Evolutionary conservation across 2,329 filamentous ascomycete genomes (phyloP).

Genomic region (Phyllosticta citribraziliensis): DNA sequence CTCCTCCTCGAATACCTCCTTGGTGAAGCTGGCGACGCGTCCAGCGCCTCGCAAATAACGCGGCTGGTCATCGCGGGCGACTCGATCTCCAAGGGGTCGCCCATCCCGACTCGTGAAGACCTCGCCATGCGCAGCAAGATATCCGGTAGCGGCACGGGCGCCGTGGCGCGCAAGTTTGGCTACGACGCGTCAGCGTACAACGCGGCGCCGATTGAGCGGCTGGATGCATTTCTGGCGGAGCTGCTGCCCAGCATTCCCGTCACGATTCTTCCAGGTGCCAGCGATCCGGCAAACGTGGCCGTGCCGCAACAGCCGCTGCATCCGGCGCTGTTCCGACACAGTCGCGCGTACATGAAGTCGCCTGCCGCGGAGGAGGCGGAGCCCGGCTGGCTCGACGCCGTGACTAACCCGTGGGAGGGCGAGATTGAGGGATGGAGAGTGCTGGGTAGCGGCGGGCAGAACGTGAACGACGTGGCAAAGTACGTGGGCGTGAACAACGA

Average conservation of each 20-base stretch:
- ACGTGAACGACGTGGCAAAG: constrained; percentile 85
- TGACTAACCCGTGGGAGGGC: constrained; percentile 89
- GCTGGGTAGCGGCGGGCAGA: constrained; percentile 81
- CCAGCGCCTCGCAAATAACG: constrained; percentile 54
- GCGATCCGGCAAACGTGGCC: constrained; percentile 80
- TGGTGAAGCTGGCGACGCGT: constrained; percentile 64
- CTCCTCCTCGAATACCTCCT: constrained; percentile 80
- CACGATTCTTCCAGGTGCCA: constrained; percentile 74
- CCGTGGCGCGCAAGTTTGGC: constrained; percentile 68
- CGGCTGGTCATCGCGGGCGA: constrained; percentile 88
- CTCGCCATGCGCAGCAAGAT: constrained; percentile 38
- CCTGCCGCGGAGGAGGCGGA: constrained; percentile 29
- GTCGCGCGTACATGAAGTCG: constrained; percentile 55
- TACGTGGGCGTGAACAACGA: constrained; percentile 59
- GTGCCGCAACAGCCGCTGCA: constrained; percentile 92
- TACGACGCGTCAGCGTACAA: constrained; percentile 90
- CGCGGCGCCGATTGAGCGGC: constrained; percentile 66
- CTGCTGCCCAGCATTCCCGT: constrained; percentile 80
- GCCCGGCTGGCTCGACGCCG: constrained; percentile 70
- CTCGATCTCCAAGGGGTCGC: constrained; percentile 52
- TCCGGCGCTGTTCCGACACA: constrained; percentile 74
- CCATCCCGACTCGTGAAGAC: constrained; percentile 38
- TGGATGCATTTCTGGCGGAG: constrained; percentile 73
- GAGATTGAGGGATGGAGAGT: constrained; percentile 85
- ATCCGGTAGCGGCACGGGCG: not conserved